phyloP scores from a whole-genome alignment of 208 protist species.

The Novymonas esmeraldas region DNA sequence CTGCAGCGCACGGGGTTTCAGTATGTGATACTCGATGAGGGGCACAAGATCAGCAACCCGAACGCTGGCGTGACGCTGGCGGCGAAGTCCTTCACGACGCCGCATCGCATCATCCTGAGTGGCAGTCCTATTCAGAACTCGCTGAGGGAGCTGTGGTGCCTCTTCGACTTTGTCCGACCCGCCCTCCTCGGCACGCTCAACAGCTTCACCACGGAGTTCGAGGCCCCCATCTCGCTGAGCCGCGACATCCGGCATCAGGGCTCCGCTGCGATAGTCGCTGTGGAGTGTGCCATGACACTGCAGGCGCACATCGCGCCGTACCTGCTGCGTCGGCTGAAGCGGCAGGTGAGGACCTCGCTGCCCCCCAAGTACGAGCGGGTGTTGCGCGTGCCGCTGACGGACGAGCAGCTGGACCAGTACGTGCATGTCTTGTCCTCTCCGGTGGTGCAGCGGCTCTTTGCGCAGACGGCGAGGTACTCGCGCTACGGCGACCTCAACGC shows the following conservation, averaged over 20 bases:
- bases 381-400: slow-evolving; percentile 95
- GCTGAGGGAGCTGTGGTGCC: slow-evolving; percentile 98
- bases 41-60: slow-evolving; percentile 97
- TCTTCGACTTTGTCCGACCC: slow-evolving; percentile 99
- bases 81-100: slow-evolving; percentile 94
- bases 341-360: slow-evolving; percentile 90
- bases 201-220: slow-evolving; percentile 82
- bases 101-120: slow-evolving; percentile 95
- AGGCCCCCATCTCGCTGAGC: slow-evolving; percentile 83
- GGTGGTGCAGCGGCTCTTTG: slow-evolving; percentile 68
- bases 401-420: slow-evolving; percentile 94
- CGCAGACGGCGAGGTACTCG: slow-evolving; percentile 35
- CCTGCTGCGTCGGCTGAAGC: slow-evolving; percentile 96
- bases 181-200: slow-evolving; percentile 92
- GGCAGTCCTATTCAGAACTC: slow-evolving; percentile 99
- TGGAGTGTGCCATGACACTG: slow-evolving; percentile 94
- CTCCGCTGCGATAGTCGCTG: slow-evolving; percentile 87
- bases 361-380: slow-evolving; percentile 97
- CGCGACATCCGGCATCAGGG: slow-evolving; percentile 93
- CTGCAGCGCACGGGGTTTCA: slow-evolving; percentile 82
- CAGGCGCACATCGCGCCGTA: slow-evolving; percentile 95
- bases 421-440: slow-evolving; percentile 80
- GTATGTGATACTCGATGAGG: slow-evolving; percentile 98
- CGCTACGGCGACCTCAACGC: slow-evolving; percentile 49
- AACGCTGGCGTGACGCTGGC: slow-evolving; percentile 95